phyloP scores from a whole-genome alignment of 2,329 filamentous ascomycete species.

The Trichothecium sympodiale region DNA sequence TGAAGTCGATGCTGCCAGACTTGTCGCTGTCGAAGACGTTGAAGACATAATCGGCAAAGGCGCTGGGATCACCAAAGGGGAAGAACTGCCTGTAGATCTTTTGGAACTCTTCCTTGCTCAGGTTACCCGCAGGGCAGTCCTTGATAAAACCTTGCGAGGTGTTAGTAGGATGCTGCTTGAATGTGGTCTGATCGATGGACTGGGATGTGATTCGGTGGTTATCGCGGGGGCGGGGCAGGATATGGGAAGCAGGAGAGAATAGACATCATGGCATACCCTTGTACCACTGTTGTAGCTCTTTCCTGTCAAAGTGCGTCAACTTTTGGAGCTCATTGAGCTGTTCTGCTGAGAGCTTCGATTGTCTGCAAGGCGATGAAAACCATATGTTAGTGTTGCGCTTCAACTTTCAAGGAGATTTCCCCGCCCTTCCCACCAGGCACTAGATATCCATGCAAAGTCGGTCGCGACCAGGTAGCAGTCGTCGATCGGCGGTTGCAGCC shows the following conservation, averaged over 20 bases:
- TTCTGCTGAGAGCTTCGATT: slow-evolving; percentile 95
- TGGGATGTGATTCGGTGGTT: slow-evolving; percentile 1
- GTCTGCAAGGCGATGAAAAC: slow-evolving; percentile 42
- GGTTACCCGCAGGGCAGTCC: slow-evolving; percentile 92
- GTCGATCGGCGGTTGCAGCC: no score
- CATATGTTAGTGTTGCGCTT: no score
- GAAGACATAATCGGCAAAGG: slow-evolving; percentile 98
- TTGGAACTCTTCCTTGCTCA: slow-evolving; percentile 97
- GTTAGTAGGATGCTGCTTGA: slow-evolving; percentile 1
- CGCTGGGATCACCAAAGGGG: slow-evolving; percentile 92
- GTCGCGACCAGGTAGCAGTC: no score
- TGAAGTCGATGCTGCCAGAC: slow-evolving; percentile 96
- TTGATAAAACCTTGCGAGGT: slow-evolving; percentile 72
- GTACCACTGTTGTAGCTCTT: slow-evolving; percentile 99
- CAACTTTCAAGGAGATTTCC: no score
- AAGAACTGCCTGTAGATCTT: slow-evolving; percentile 99
- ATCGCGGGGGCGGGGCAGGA: neutral
- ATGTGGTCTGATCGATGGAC: slow-evolving; percentile 4
- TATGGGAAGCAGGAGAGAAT: slow-evolving; percentile 1
- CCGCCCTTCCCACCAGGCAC: neutral
- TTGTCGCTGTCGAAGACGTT: slow-evolving; percentile 98
- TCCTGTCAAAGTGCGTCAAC: slow-evolving; percentile 98
- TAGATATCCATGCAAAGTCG: neutral
- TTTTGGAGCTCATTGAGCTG: slow-evolving; percentile 93
- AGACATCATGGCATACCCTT: slow-evolving; percentile 62